Evolutionary conservation across 2,329 filamentous ascomycete species (phyloP).

Genomic region (Colletotrichum lindemuthianum): DNA sequence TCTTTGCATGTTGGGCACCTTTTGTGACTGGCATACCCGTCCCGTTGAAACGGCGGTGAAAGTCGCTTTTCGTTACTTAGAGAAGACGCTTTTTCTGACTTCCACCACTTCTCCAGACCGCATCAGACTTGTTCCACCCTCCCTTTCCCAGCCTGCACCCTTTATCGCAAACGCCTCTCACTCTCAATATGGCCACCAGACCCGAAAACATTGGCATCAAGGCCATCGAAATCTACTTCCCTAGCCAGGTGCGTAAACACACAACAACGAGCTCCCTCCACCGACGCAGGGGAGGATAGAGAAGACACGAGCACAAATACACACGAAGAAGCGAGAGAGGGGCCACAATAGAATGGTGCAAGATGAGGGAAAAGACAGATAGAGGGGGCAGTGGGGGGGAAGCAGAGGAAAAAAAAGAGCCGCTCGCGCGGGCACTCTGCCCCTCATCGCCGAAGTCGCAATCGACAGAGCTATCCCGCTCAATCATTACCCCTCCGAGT

Average conservation of each 20-base stretch:
- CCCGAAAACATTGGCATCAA: slow-evolving; percentile 92
- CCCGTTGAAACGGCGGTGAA: slow-evolving; percentile 38
- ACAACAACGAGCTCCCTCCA: slow-evolving; percentile 39
- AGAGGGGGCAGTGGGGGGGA: too few relatives aligned
- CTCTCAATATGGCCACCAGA: slow-evolving; percentile 72
- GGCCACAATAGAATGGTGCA: too few relatives aligned
- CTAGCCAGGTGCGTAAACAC: slow-evolving; percentile 75
- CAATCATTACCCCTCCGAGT: not conserved
- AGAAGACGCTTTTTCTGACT: not conserved
- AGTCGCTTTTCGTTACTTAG: slow-evolving; percentile 8
- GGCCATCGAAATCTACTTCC: slow-evolving; percentile 91
- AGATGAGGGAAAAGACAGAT: too few relatives aligned
- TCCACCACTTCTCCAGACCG: slow-evolving; percentile 1
- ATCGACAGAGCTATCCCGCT: not conserved
- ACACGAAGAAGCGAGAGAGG: too few relatives aligned
- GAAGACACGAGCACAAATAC: too few relatives aligned
- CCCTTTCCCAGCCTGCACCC: slow-evolving; percentile 4
- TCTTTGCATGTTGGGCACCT: slow-evolving; percentile 27
- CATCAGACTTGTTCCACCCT: not conserved
- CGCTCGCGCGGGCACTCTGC: not conserved
- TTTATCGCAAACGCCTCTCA: slow-evolving; percentile 23
- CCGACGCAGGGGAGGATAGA: not conserved
- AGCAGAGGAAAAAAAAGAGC: too few relatives aligned
- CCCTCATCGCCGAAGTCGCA: slow-evolving; percentile 38
- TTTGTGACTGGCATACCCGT: slow-evolving; percentile 14